Conservation (phyloP, 106 monocot genomes). For the Acorus gramineus region DNA sequence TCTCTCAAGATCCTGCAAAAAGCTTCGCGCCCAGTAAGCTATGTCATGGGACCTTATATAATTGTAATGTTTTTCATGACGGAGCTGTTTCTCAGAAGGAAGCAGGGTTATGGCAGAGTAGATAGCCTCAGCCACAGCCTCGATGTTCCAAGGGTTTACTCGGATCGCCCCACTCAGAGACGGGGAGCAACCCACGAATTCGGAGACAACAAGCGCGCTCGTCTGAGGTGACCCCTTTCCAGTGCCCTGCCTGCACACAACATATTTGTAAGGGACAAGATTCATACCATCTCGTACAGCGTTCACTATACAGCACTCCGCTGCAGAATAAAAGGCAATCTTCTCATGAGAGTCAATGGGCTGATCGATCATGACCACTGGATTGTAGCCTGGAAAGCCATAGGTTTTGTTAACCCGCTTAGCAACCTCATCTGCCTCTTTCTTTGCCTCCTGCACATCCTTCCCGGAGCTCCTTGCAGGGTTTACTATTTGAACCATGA, state of each 20-base stretch:
- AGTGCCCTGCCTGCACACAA: constrained; percentile 29
- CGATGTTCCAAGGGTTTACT: too few species aligned
- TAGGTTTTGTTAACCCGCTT: constrained; percentile 33
- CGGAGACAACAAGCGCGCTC: too few species aligned
- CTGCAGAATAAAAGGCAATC: constrained; percentile 39
- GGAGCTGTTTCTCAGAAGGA: too few species aligned
- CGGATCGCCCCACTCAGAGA: too few species aligned
- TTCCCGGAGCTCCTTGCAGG: constrained; percentile 43
- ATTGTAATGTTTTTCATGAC: too few species aligned
- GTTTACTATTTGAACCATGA: constrained; percentile 56
- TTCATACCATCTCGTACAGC: constrained; percentile 77
- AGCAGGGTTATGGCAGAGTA: too few species aligned
- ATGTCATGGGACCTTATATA: too few species aligned
- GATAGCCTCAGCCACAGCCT: too few species aligned
- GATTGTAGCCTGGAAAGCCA: constrained; percentile 31
- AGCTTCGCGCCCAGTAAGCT: too few species aligned
- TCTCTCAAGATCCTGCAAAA: too few species aligned
- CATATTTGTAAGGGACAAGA: constrained; percentile 54
- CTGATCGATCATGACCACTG: constrained; percentile 39
- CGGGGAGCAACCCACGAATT: too few species aligned
- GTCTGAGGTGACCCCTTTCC: too few species aligned
- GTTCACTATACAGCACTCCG: constrained; percentile 67
- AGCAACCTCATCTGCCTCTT: constrained; percentile 23
- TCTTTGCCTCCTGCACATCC: constrained; percentile 35
- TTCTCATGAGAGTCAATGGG: constrained; percentile 37